Percentiles rank a stretch among this genome's conserved stretches.
These are phyloP conservation scores for Colletotrichum kahawae DNA, from an alignment of 2,329 filamentous ascomycete species.

Conservation along the genomic window DNA sequence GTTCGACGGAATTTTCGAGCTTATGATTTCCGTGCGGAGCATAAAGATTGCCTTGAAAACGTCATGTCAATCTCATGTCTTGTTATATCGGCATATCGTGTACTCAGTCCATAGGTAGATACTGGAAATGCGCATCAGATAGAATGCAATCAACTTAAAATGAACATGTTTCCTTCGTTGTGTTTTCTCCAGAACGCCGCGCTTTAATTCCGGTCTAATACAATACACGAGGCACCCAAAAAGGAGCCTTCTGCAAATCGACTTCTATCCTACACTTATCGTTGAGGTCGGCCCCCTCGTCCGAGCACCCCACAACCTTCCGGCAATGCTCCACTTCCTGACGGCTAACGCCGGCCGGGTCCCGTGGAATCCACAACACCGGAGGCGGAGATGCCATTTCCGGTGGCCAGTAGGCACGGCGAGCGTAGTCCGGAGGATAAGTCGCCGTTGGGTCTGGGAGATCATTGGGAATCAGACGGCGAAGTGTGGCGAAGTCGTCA, in stretches of 20 bases:
- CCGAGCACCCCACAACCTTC: constrained; percentile 70
- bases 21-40: too few species aligned
- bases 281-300: constrained; percentile 73
- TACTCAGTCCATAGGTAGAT: too few species aligned
- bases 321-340: constrained; percentile 71
- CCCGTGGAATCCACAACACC: constrained; percentile 77
- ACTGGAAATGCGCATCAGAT: too few species aligned
- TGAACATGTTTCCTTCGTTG: neutral
- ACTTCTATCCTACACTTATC: constrained; percentile 52
- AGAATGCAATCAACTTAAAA: neutral
- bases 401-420: constrained; percentile 74
- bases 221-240: constrained; percentile 18
- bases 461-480: constrained; percentile 20
- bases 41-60: too few species aligned
- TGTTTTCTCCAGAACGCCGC: too few species aligned
- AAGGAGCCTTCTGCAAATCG: constrained; percentile 21
- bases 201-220: neutral
- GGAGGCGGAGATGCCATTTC: constrained; percentile 66
- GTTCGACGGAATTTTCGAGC: too few species aligned
- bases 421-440: constrained; percentile 64
- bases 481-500: constrained; percentile 65
- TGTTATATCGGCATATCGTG: too few species aligned
- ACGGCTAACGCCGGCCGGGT: constrained; percentile 69
- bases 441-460: constrained; percentile 28
- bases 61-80: too few species aligned